These are phyloP conservation scores for Syzygium syzygioides DNA, from an alignment of 441 rosid genomes.

Conservation along the genomic window DNA sequence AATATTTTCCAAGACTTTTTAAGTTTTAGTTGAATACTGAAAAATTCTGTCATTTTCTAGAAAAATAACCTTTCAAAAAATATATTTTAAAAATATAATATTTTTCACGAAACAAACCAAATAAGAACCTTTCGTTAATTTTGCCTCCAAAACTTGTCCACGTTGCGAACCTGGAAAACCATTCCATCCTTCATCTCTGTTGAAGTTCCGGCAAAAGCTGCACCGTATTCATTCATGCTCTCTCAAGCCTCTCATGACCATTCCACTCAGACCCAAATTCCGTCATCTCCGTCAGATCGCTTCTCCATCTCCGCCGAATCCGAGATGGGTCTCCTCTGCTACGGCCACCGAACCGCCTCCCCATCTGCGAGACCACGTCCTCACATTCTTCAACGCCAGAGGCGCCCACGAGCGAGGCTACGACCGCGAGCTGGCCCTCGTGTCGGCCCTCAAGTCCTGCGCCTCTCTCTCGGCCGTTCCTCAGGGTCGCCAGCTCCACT, in stretches of 20 bases:
- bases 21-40: too few species aligned
- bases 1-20: too few species aligned
- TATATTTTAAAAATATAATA: too few species aligned
- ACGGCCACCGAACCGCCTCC: constrained; percentile 3
- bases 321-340: constrained; percentile 33
- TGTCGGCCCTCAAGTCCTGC: constrained; percentile 62
- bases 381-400: constrained; percentile 9
- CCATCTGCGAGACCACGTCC: constrained; percentile 8
- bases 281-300: neutral
- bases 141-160: neutral
- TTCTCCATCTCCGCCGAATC: neutral
- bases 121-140: neutral
- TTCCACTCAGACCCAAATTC: constrained; percentile 16
- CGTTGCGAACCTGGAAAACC: neutral
- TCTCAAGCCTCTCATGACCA: constrained; percentile 31
- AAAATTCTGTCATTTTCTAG: too few species aligned
- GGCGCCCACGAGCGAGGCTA: neutral
- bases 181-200: neutral
- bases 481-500: constrained; percentile 51
- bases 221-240: constrained; percentile 22
- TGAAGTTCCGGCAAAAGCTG: neutral
- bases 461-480: constrained; percentile 26
- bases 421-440: constrained; percentile 37
- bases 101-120: too few species aligned
- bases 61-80: too few species aligned